A percentile compares a stretch with the other conserved stretches of the same genome.
phyloP scores from a whole-genome alignment of 2,329 filamentous ascomycete genomes.

The Rutstroemia sp. region DNA sequence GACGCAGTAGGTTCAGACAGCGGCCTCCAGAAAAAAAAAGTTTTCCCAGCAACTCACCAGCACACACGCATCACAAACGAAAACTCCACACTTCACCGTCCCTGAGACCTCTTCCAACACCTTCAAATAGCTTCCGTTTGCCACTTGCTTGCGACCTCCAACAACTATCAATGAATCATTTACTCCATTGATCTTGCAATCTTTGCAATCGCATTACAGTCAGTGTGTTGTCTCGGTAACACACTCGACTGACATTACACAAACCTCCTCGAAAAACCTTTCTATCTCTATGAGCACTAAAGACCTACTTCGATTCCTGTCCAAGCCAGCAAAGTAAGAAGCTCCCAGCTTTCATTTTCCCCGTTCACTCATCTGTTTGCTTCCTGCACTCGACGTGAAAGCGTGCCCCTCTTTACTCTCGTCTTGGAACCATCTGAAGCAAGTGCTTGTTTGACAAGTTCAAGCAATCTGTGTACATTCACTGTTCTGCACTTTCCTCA shows the following conservation, averaged over 20 bases:
- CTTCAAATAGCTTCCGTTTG: neutral
- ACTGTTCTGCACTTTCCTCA: neutral
- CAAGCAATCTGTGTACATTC: neutral
- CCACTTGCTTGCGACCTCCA: neutral
- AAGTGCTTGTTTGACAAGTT: neutral
- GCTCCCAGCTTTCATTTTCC: neutral
- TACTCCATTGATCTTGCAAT: conserved; percentile 7
- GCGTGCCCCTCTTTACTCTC: too few species aligned
- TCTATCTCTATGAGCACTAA: conserved; percentile 76
- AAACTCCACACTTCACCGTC: conserved; percentile 2
- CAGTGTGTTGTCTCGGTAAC: neutral
- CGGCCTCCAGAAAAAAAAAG: neutral
- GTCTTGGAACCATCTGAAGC: too few species aligned
- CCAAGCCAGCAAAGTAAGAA: conserved; percentile 86
- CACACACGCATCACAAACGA: neutral
- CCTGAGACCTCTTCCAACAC: neutral
- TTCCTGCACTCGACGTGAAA: neutral
- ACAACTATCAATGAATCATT: conserved; percentile 4
- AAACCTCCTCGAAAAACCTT: neutral
- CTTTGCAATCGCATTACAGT: conserved; percentile 6
- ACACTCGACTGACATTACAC: neutral
- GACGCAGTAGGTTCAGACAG: neutral
- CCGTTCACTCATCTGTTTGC: neutral
- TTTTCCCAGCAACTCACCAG: conserved; percentile 3
- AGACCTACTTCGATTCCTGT: conserved; percentile 87